These are phyloP conservation scores for Aspergillus pseudonomiae DNA, from an alignment of 2,329 filamentous ascomycete genomes.

Conservation along the genomic window DNA sequence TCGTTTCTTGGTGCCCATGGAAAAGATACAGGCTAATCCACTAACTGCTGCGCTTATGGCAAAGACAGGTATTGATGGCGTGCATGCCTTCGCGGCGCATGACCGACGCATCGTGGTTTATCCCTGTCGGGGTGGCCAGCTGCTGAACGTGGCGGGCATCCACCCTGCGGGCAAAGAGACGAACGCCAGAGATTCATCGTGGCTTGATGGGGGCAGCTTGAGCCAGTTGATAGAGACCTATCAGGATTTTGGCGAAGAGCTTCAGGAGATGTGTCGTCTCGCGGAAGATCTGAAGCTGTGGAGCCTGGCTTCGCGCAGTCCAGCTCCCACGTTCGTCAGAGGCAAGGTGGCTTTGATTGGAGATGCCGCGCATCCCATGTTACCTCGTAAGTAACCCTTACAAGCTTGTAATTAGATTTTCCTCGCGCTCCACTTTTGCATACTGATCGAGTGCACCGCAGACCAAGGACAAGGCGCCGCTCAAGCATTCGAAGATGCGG, in stretches of 20 bases:
- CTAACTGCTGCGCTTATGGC: neutral
- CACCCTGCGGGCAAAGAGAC: neutral
- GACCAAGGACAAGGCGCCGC: neutral
- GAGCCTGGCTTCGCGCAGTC: slow-evolving; percentile 20
- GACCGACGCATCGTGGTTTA: slow-evolving; percentile 31
- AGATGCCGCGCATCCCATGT: slow-evolving; percentile 15
- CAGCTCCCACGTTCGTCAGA: slow-evolving; percentile 17
- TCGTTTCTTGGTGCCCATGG: slow-evolving; percentile 41
- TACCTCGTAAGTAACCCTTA: neutral
- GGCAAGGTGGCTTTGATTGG: slow-evolving; percentile 24
- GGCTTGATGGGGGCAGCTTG: neutral
- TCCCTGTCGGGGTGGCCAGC: slow-evolving; percentile 21
- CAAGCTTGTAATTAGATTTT: neutral
- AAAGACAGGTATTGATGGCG: neutral
- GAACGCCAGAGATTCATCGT: neutral
- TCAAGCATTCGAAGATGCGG: neutral
- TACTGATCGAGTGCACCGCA: neutral
- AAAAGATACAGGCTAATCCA: slow-evolving; percentile 25
- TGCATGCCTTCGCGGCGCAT: slow-evolving; percentile 13
- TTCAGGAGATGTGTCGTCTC: slow-evolving; percentile 18
- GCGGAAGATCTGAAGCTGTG: slow-evolving; percentile 26
- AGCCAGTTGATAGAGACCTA: slow-evolving; percentile 12
- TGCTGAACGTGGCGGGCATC: slow-evolving; percentile 21
- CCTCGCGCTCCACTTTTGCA: neutral
- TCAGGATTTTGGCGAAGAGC: slow-evolving; percentile 11